Conservation (phyloP, 1,139 yeast genomes). For the Saccharomycopsis hybrid region DNA sequence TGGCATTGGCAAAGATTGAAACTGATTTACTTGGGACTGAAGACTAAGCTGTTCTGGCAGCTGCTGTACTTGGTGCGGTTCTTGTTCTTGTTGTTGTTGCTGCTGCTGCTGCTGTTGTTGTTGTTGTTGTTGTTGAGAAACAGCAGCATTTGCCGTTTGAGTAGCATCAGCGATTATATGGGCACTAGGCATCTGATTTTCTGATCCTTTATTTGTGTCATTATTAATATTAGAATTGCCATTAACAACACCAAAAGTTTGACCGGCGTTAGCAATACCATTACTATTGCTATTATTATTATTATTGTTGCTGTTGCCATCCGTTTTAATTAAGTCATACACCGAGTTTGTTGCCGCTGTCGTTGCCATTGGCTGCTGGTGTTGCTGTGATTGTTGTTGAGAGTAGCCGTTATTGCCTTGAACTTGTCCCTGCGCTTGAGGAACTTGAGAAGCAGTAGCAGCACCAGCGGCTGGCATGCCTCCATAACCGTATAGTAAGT, state of each 20-base stretch:
- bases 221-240: too few species aligned
- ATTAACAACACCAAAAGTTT: too few species aligned
- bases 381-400: too few species aligned
- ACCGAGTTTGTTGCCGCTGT: not conserved
- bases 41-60: not conserved
- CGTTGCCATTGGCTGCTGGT: not conserved
- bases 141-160: constrained; percentile 13
- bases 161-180: constrained; percentile 11
- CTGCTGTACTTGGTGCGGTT: not conserved
- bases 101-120: not conserved
- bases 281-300: not conserved
- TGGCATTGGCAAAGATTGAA: not conserved
- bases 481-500: not conserved
- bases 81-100: not conserved
- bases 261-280: too few species aligned
- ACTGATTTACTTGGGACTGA: not conserved
- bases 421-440: not conserved
- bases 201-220: not conserved
- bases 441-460: not conserved
- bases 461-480: too few species aligned
- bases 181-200: constrained; percentile 4
- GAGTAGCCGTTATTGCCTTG: not conserved
- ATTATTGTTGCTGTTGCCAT: not conserved
- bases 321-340: too few species aligned
- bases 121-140: constrained; percentile 3